Percentiles rank a stretch among this genome's conserved stretches.
Conservation (phyloP, 768 basidiomycete genomes). For the Lentinus brumalis region DNA sequence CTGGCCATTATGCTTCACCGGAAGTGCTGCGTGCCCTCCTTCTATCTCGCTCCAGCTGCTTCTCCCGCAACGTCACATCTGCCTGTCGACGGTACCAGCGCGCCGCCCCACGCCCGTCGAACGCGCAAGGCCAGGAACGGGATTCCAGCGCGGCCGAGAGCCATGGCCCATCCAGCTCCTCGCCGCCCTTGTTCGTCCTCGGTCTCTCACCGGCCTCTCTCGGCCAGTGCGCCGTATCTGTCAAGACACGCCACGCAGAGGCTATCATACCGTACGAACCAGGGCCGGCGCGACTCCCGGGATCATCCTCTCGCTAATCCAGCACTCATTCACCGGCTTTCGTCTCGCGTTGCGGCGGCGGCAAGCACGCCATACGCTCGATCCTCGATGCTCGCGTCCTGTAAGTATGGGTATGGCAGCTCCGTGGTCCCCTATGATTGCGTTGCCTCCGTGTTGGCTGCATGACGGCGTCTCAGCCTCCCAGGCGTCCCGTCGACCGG, state of each 20-base stretch:
- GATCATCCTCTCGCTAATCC: background rate
- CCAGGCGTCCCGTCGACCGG: background rate
- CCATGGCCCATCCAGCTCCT: too few relatives aligned
- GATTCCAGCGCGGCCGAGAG: too few relatives aligned
- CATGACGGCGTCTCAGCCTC: background rate
- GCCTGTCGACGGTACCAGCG: background rate
- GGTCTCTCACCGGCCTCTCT: background rate
- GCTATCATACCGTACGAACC: background rate
- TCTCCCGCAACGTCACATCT: background rate
- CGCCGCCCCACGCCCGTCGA: background rate
- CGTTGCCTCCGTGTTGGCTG: too few relatives aligned
- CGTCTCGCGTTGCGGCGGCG: background rate
- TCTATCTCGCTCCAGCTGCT: background rate
- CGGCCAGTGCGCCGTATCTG: too few relatives aligned
- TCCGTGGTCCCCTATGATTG: too few relatives aligned
- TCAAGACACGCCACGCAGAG: background rate
- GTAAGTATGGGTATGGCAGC: too few relatives aligned
- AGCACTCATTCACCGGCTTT: background rate
- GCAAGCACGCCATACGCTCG: background rate
- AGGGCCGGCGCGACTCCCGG: background rate
- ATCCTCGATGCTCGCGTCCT: background rate
- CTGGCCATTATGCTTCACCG: too few relatives aligned
- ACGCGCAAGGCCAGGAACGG: too few relatives aligned
- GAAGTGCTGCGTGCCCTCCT: background rate
- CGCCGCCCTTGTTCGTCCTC: background rate